Evolutionary conservation across 2,329 filamentous ascomycete species (phyloP).

Genomic region (Trichoderma sp.): DNA sequence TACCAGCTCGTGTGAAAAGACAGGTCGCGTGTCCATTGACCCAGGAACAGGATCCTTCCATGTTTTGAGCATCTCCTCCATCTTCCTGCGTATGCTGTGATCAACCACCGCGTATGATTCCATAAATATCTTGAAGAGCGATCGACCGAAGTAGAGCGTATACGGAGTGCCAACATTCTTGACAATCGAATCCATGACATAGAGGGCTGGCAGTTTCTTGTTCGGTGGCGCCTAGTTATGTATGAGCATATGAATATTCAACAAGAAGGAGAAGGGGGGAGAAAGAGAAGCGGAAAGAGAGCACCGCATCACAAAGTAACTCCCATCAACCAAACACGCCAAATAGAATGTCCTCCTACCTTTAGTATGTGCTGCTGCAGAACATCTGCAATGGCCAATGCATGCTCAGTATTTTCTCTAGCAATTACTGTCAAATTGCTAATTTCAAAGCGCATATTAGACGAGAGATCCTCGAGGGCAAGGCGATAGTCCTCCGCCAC

Average conservation of each 20-base stretch:
- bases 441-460: conserved; percentile 92
- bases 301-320: background rate
- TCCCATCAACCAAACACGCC: background rate
- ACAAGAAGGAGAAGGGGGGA: background rate
- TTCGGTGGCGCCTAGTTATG: conserved; percentile 70
- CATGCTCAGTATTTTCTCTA: conserved; percentile 94
- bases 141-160: conserved; percentile 88
- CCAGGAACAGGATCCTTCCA: conserved; percentile 98
- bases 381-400: conserved; percentile 85
- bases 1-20: conserved; percentile 84
- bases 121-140: conserved; percentile 94
- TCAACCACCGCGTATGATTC: conserved; percentile 91
- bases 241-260: conserved; percentile 36
- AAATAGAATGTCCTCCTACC: conserved; percentile 58
- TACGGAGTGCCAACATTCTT: conserved; percentile 99
- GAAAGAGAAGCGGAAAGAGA: background rate
- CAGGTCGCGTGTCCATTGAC: conserved; percentile 85
- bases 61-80: conserved; percentile 96
- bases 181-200: conserved; percentile 95
- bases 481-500: conserved; percentile 94
- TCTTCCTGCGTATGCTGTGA: conserved; percentile 74
- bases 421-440: conserved; percentile 97
- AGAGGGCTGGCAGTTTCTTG: conserved; percentile 92
- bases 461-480: conserved; percentile 84
- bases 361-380: conserved; percentile 91